Evolutionary conservation across 1,139 yeast species (phyloP).

Genomic region (Hanseniaspora gamundiae): DNA sequence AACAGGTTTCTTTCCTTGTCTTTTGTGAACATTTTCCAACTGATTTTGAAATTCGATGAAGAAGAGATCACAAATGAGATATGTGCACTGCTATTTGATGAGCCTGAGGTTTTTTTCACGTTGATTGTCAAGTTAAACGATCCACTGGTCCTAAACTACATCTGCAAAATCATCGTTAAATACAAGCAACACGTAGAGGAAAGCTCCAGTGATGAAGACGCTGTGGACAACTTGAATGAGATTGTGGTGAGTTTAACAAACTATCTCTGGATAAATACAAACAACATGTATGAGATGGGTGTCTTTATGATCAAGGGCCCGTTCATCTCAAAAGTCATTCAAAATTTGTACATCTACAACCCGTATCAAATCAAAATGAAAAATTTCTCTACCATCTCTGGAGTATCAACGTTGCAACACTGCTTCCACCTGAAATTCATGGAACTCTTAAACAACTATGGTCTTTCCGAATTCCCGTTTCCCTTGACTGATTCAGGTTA

Average conservation of each 20-base stretch:
- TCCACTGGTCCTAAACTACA: background rate
- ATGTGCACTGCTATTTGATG: background rate
- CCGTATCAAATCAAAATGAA: constrained; percentile 18
- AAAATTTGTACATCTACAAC: constrained; percentile 29
- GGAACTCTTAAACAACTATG: constrained; percentile 29
- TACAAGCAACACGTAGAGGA: background rate
- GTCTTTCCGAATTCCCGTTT: constrained; percentile 32
- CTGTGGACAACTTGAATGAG: constrained; percentile 25
- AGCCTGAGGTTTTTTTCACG: background rate
- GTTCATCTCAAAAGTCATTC: constrained; percentile 30
- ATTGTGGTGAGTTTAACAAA: constrained; percentile 51
- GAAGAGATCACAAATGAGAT: background rate
- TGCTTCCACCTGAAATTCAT: constrained; percentile 35
- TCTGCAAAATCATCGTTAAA: background rate
- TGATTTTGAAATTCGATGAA: background rate
- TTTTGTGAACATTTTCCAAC: background rate
- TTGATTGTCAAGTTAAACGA: background rate
- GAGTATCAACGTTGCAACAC: constrained; percentile 43
- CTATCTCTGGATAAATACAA: constrained; percentile 50
- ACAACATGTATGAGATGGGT: constrained; percentile 26
- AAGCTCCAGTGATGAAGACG: background rate
- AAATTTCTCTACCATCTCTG: constrained; percentile 39
- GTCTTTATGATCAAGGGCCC: constrained; percentile 26
- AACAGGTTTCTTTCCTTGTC: background rate
- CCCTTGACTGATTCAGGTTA: constrained; percentile 26